These are phyloP conservation scores for Plenodomus biglobosus DNA, from an alignment of 2,329 filamentous ascomycete genomes.

Conservation along the genomic window DNA sequence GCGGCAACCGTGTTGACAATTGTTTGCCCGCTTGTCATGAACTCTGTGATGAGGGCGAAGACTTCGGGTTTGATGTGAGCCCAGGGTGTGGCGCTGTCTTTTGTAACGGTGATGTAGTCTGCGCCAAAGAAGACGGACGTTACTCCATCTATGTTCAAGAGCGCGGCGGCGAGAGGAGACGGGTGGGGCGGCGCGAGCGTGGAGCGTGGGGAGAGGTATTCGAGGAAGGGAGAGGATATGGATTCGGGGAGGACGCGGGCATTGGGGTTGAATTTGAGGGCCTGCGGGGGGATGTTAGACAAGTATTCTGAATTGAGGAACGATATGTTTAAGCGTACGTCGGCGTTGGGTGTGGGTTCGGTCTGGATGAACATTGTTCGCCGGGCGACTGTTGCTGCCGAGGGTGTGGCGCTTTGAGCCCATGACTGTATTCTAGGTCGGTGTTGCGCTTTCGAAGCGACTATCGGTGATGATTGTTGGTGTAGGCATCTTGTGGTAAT, in stretches of 20 bases:
- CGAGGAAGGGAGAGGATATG: slow-evolving; percentile 76
- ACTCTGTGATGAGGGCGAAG: slow-evolving; percentile 92
- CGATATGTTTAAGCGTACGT: slow-evolving; percentile 59
- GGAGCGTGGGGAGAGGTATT: slow-evolving; percentile 86
- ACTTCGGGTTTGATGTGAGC: slow-evolving; percentile 93
- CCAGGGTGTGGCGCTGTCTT: slow-evolving; percentile 86
- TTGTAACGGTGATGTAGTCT: slow-evolving; percentile 97
- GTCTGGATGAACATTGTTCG: slow-evolving; percentile 98
- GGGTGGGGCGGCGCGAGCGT: slow-evolving; percentile 87
- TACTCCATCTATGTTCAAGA: slow-evolving; percentile 94
- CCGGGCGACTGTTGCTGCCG: slow-evolving; percentile 20
- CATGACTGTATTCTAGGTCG: slow-evolving; percentile 35
- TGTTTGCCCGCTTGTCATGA: slow-evolving; percentile 77
- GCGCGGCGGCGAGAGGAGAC: slow-evolving; percentile 83
- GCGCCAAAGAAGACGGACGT: slow-evolving; percentile 89
- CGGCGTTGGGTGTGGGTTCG: slow-evolving; percentile 89
- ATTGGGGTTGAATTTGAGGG: slow-evolving; percentile 94
- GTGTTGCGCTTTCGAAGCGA: slow-evolving; percentile 33
- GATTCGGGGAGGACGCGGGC: slow-evolving; percentile 76
- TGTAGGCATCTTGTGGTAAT: slow-evolving; percentile 41
- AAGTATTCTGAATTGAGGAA: neutral
- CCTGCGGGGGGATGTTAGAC: slow-evolving; percentile 39
- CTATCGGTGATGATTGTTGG: slow-evolving; percentile 38
- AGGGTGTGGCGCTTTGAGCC: slow-evolving; percentile 13
- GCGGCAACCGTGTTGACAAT: slow-evolving; percentile 74